These are phyloP conservation scores for Gossypium gossypioides DNA, from an alignment of 441 rosid genomes.

Conservation along the genomic window DNA sequence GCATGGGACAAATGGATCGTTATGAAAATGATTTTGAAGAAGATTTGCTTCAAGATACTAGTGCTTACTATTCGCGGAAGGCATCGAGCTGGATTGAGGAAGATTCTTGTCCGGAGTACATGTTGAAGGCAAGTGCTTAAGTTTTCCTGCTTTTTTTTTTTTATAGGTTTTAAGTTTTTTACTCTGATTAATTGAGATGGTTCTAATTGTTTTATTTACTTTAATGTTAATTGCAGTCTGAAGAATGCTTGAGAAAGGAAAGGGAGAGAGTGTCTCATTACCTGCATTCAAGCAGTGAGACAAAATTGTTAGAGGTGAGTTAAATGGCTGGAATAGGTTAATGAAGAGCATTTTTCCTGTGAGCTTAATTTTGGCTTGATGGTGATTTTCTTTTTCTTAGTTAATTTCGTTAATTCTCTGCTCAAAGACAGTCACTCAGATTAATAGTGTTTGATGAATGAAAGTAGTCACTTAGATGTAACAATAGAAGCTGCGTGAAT, in stretches of 20 bases:
- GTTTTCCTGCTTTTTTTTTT: neutral
- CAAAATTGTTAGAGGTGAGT: slow-evolving; percentile 80
- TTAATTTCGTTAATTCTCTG: neutral
- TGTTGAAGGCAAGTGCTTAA: slow-evolving; percentile 55
- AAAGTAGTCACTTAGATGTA: neutral
- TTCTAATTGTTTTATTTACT: neutral
- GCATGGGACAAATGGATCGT: slow-evolving; percentile 65
- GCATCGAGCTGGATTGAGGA: slow-evolving; percentile 82
- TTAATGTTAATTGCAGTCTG: slow-evolving; percentile 46
- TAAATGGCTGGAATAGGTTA: neutral
- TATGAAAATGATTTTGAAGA: slow-evolving; percentile 74
- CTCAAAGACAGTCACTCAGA: neutral
- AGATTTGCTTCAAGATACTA: slow-evolving; percentile 58
- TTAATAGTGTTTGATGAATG: neutral
- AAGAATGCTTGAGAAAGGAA: slow-evolving; percentile 89
- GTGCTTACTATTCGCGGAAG: slow-evolving; percentile 74
- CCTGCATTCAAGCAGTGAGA: slow-evolving; percentile 72
- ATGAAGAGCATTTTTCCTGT: neutral
- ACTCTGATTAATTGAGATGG: neutral
- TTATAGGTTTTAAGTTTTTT: neutral
- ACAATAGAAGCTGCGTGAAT: neutral
- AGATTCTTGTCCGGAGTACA: slow-evolving; percentile 79
- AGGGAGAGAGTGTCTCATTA: slow-evolving; percentile 84
- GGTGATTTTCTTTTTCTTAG: neutral
- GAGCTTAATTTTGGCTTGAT: neutral